Conservation (phyloP, 345 rosid genomes). For the Salix purpurea region DNA sequence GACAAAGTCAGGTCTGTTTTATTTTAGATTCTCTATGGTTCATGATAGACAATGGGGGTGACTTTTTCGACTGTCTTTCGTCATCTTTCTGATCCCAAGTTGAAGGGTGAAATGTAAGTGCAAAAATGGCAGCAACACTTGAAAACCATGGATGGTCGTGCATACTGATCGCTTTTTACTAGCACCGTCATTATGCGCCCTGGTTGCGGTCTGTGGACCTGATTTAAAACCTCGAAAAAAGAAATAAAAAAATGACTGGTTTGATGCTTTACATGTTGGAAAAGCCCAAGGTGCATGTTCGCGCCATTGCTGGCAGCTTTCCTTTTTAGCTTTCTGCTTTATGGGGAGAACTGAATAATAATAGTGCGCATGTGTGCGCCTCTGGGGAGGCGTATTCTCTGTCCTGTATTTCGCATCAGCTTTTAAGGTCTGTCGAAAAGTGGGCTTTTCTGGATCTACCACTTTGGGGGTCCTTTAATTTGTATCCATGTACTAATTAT, state of each 20-base stretch:
- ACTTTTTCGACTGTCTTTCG: conserved; percentile 18
- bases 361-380: not conserved
- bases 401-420: not conserved
- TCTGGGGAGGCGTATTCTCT: not conserved
- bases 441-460: conserved; percentile 23
- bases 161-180: conserved; percentile 1
- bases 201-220: conserved; percentile 20
- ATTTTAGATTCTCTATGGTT: conserved; percentile 12
- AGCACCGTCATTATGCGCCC: conserved; percentile 9
- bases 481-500: not conserved
- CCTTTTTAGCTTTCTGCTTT: conserved; percentile 17
- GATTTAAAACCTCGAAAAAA: not conserved
- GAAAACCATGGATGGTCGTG: conserved; percentile 20
- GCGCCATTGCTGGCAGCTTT: not conserved
- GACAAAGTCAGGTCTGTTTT: conserved; percentile 19
- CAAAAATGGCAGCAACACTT: not conserved
- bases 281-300: conserved; percentile 16
- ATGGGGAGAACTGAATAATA: conserved; percentile 12
- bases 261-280: conserved; percentile 5
- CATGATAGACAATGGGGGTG: conserved; percentile 8
- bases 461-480: conserved; percentile 20
- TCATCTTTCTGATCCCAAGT: conserved; percentile 36
- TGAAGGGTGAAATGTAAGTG: conserved; percentile 18
- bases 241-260: not conserved
- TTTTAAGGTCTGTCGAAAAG: conserved; percentile 5